Percentiles rank a stretch among this genome's conserved stretches.
Evolutionary conservation across 2,329 filamentous ascomycete species (phyloP).

Genomic region (Simplicillium sp.): DNA sequence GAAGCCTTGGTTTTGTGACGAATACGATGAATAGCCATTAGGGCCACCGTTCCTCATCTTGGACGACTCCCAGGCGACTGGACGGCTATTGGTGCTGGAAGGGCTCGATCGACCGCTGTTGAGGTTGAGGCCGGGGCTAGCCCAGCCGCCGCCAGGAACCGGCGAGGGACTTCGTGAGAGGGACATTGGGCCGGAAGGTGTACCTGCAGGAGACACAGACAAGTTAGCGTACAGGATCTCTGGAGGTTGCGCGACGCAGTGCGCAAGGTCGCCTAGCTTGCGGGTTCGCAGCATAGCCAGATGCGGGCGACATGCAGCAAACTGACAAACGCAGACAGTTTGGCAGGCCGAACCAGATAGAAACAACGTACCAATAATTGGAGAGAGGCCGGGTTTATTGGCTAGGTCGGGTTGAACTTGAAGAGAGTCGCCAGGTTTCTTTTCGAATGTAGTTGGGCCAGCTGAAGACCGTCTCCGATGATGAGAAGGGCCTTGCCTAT

Average conservation of each 20-base stretch:
- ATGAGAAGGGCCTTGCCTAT: constrained; percentile 35
- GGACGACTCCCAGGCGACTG: constrained; percentile 73
- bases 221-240: constrained; percentile 14
- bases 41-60: constrained; percentile 67
- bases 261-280: neutral
- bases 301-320: neutral
- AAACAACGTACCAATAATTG: constrained; percentile 43
- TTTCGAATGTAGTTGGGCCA: constrained; percentile 19
- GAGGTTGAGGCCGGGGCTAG: constrained; percentile 68
- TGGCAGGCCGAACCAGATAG: no score
- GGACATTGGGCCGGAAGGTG: constrained; percentile 59
- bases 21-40: constrained; percentile 69
- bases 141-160: constrained; percentile 76
- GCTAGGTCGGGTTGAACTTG: constrained; percentile 19
- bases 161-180: constrained; percentile 84
- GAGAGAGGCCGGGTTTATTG: constrained; percentile 30
- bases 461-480: constrained; percentile 41
- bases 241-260: neutral
- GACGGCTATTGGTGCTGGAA: constrained; percentile 42
- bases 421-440: constrained; percentile 19
- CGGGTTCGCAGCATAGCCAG: neutral
- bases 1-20: constrained; percentile 75
- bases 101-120: constrained; percentile 65
- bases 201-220: constrained; percentile 31
- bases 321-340: neutral